These are phyloP conservation scores for Euphorbia pulcherrima DNA, from an alignment of 345 rosid genomes.

Conservation along the genomic window DNA sequence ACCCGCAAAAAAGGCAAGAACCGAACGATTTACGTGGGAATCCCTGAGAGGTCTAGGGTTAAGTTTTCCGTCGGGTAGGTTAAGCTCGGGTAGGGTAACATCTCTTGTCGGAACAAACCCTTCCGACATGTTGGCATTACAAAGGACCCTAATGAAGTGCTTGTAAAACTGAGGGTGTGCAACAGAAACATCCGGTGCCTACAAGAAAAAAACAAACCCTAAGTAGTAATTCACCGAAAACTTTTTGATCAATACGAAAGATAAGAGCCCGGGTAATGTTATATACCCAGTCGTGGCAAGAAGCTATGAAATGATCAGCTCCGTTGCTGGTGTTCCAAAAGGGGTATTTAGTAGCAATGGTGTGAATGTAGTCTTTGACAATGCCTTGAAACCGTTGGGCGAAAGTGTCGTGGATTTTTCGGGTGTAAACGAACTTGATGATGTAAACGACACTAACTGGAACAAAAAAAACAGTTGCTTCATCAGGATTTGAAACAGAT, in stretches of 20 bases:
- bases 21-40: slow-evolving; percentile 35
- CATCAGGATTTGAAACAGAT: slow-evolving; percentile 42
- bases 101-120: slow-evolving; percentile 60
- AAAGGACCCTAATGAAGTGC: slow-evolving; percentile 57
- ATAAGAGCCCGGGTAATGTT: no score
- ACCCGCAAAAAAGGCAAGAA: slow-evolving; percentile 64
- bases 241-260: background rate
- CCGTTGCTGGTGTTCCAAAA: slow-evolving; percentile 62
- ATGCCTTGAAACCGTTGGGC: slow-evolving; percentile 30
- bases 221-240: no score
- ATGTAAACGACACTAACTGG: slow-evolving; percentile 47
- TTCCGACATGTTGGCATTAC: slow-evolving; percentile 76
- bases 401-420: slow-evolving; percentile 20
- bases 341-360: slow-evolving; percentile 38
- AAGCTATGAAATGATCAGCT: slow-evolving; percentile 58
- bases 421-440: slow-evolving; percentile 41
- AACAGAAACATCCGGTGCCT: slow-evolving; percentile 63
- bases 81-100: slow-evolving; percentile 52
- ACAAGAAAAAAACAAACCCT: background rate
- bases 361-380: slow-evolving; percentile 38
- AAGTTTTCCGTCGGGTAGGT: slow-evolving; percentile 25
- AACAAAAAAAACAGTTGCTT: slow-evolving; percentile 49
- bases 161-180: slow-evolving; percentile 44
- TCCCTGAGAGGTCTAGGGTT: slow-evolving; percentile 24
- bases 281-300: slow-evolving; percentile 67